A percentile compares a stretch with the other conserved stretches of the same genome.
Conservation (phyloP, 805 yeast genomes). For the Candida ficus region DNA sequence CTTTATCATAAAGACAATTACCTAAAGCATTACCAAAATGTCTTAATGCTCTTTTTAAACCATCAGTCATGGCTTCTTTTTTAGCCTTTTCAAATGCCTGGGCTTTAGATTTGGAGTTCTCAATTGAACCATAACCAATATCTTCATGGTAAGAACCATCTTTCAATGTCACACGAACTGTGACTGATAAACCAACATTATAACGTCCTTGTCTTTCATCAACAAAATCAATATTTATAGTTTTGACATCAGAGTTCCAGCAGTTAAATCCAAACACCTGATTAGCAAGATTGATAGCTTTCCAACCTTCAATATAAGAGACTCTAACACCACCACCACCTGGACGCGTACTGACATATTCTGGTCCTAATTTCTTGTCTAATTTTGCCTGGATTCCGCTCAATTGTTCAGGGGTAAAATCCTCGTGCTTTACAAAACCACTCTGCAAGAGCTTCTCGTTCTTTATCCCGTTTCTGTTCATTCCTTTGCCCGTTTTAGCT, state of each 20-base stretch:
- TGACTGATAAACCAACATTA: constrained; percentile 65
- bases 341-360: constrained; percentile 67
- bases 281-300: constrained; percentile 72
- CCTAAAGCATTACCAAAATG: constrained; percentile 82
- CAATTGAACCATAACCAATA: constrained; percentile 80
- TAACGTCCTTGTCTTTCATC: constrained; percentile 57
- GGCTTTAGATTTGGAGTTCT: constrained; percentile 65
- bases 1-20: constrained; percentile 77
- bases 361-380: constrained; percentile 61
- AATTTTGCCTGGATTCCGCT: constrained; percentile 32
- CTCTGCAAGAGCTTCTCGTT: constrained; percentile 2
- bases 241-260: constrained; percentile 70
- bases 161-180: constrained; percentile 65
- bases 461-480: constrained; percentile 7
- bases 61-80: constrained; percentile 83
- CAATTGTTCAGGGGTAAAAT: constrained; percentile 13
- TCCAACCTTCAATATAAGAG: constrained; percentile 80
- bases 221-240: constrained; percentile 61
- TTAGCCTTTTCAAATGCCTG: constrained; percentile 80
- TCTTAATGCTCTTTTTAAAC: constrained; percentile 69
- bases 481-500: background rate
- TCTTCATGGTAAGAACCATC: constrained; percentile 82
- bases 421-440: constrained; percentile 15
- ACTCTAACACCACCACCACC: constrained; percentile 70
- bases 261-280: constrained; percentile 81